Base-by-base conservation (phyloP, 1,284 basidiomycete genomes). In the Sporisorium reilianum region DNA sequence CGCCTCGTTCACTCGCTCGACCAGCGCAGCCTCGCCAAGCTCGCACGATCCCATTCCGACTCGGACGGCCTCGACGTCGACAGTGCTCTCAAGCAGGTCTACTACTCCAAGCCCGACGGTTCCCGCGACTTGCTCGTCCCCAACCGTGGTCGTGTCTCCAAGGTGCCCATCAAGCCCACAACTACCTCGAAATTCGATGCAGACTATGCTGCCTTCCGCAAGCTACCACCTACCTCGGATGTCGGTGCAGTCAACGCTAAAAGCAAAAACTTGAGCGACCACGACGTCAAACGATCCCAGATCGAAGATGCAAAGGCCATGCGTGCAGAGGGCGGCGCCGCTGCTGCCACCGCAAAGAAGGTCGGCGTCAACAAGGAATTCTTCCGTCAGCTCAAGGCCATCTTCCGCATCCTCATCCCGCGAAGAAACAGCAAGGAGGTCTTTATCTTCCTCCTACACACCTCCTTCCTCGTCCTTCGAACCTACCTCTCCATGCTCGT, bases 401-500 rank as follows among this genome's bases (percentile, higher is more conserved):
- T 84, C 62, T 79, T 84, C 59, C 79, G 79, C 58, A 82, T 84
- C 57, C 63, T 83, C 45, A 66, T 84, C 44, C 83, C 83, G 2
- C 63, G 55, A 48, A 56, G 56, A 22, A 74, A 75, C 51, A 72
- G 73, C 48, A 92, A 91, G 77, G 94, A 97, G 81, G 88, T 91
- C 0, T 87, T 91, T 44, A 88, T 97, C 38, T 88, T 98, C 18
- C 81, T 90, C 5, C 85, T 92, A 0, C 95, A 98, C 85, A 94
- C 93, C 0, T 90, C 89, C 74, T 97, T 98, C 86, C 89, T 98
- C 53, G 89, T 98, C 1, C 86, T 93, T 42, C 87, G 96, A 46
- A 97, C 96, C 0, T 83, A 83, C 52, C 69, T 82, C 32, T 75
- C 92, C 78, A 90, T 97, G 3, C 89, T 90, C 5, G 95, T 97